Percentiles rank a stretch among this genome's conserved stretches.
Evolutionary conservation across 768 basidiomycete genomes (phyloP).

Genomic region (Trichaptum fuscoviolaceum): DNA sequence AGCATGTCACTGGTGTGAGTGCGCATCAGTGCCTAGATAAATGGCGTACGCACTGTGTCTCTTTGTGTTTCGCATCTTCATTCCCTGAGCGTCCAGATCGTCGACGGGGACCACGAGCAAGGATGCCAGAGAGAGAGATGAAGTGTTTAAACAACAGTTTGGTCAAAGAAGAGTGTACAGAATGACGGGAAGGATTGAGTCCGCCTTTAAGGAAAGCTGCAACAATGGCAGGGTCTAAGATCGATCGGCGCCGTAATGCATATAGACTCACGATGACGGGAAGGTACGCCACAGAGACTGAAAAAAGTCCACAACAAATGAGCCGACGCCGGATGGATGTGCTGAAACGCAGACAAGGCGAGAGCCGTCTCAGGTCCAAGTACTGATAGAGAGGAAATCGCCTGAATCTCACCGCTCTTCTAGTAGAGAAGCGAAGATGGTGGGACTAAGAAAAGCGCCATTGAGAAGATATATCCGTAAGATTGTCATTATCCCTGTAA

Average conservation of each 20-base stretch:
- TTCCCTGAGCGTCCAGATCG: background rate
- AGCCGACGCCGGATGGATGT: background rate
- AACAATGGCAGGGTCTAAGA: background rate
- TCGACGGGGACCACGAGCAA: background rate
- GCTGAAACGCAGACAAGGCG: conserved; percentile 1
- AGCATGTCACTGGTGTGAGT: background rate
- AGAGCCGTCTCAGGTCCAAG: background rate
- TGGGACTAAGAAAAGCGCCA: background rate
- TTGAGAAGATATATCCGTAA: background rate
- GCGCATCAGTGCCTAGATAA: background rate
- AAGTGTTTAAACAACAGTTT: background rate
- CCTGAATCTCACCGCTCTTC: background rate
- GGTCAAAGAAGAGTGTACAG: background rate
- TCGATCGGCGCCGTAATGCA: conserved; percentile 1
- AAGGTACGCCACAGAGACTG: background rate
- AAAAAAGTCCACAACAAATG: background rate
- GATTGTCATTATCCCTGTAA: background rate
- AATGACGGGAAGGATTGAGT: background rate
- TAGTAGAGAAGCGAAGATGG: background rate
- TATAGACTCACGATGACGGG: background rate
- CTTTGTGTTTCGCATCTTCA: background rate
- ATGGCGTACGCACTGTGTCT: conserved; percentile 2
- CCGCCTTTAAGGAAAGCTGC: background rate
- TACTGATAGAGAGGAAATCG: background rate
- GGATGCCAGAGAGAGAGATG: background rate